Conservation (phyloP, 2,329 filamentous ascomycete genomes). For the Nigrospora oryzae region DNA sequence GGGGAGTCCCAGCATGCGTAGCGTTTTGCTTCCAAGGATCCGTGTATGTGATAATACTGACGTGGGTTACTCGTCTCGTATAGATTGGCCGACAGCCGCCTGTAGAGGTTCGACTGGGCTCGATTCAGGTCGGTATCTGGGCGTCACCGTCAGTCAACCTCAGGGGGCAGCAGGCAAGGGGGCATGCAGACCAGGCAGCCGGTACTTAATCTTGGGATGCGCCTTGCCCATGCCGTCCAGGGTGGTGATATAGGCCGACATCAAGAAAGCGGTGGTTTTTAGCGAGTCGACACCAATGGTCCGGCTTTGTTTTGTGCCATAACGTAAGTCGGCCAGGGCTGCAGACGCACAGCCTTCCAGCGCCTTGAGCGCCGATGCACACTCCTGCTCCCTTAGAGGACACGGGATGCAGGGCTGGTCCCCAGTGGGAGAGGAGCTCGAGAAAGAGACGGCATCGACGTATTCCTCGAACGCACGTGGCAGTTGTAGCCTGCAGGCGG, state of each 20-base stretch:
- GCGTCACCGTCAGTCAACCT: slow-evolving; percentile 2
- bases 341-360: slow-evolving; percentile 51
- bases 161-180: slow-evolving; percentile 10
- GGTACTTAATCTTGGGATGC: slow-evolving; percentile 35
- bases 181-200: slow-evolving; percentile 23
- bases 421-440: slow-evolving; percentile 14
- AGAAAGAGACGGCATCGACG: slow-evolving; percentile 19
- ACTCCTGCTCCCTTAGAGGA: slow-evolving; percentile 31
- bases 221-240: slow-evolving; percentile 42
- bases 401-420: slow-evolving; percentile 27
- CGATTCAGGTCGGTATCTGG: slow-evolving; percentile 63
- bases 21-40: slow-evolving; percentile 62
- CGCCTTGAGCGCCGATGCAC: slow-evolving; percentile 41
- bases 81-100: slow-evolving; percentile 64
- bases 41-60: slow-evolving; percentile 70
- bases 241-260: slow-evolving; percentile 49
- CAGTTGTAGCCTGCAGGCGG: slow-evolving; percentile 18
- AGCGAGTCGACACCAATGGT: slow-evolving; percentile 43
- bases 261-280: slow-evolving; percentile 44
- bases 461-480: slow-evolving; percentile 20
- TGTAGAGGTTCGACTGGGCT: slow-evolving; percentile 64
- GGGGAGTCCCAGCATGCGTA: slow-evolving; percentile 62
- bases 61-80: slow-evolving; percentile 58
- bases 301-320: slow-evolving; percentile 26
- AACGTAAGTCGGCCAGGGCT: slow-evolving; percentile 47